Conservation (phyloP, 768 basidiomycete species). For the Leccinum broughii region DNA sequence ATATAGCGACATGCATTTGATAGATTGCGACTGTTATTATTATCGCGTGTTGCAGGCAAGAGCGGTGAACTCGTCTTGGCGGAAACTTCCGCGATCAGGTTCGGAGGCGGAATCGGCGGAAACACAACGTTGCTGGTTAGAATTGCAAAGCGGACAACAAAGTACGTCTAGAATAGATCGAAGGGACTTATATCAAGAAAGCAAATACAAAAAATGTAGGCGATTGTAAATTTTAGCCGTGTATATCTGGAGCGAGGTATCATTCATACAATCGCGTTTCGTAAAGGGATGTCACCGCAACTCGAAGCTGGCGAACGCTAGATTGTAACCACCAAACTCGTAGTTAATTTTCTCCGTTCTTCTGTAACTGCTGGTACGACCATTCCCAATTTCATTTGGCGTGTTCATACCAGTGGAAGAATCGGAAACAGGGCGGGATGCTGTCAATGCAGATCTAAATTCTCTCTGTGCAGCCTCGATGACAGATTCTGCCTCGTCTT, state of each 20-base stretch:
- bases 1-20: conserved; percentile 19
- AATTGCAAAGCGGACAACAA: conserved; percentile 20
- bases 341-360: conserved; percentile 98
- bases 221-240: conserved; percentile 12
- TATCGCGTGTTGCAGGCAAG: conserved; percentile 5
- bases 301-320: conserved; percentile 89
- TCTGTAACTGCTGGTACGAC: conserved; percentile 50
- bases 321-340: conserved; percentile 90
- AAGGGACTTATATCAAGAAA: conserved; percentile 9
- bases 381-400: conserved; percentile 16
- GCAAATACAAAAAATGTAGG: conserved; percentile 18
- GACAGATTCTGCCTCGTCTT: conserved; percentile 51
- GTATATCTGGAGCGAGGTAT: conserved; percentile 26
- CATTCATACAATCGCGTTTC: conserved; percentile 14
- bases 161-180: conserved; percentile 19
- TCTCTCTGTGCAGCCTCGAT: conserved; percentile 74
- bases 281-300: conserved; percentile 33
- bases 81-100: conserved; percentile 1
- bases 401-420: conserved; percentile 23
- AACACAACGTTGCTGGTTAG: conserved; percentile 16
- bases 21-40: conserved; percentile 16
- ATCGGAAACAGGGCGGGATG: conserved; percentile 24
- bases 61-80: neutral
- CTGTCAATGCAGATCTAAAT: conserved; percentile 65
- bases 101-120: neutral